Percentiles rank a stretch among this genome's conserved stretches.
Conservation (phyloP, 1,284 basidiomycete species). For the Athelia sp. region DNA sequence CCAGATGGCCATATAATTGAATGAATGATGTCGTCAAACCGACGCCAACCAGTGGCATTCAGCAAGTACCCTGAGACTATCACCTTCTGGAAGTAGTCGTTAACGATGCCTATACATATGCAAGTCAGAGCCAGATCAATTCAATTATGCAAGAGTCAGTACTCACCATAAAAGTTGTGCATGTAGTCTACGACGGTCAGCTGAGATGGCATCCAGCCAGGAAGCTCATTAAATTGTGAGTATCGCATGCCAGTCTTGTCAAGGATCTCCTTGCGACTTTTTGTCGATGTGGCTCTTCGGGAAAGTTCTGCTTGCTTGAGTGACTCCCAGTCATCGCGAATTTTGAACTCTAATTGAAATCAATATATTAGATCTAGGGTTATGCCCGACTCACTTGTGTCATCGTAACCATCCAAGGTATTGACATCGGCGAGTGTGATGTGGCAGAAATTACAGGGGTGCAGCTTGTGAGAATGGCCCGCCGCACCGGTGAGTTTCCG, state of each 20-base stretch:
- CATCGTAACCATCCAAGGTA: conserved; percentile 7
- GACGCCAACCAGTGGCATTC: conserved; percentile 10
- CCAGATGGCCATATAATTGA: conserved; percentile 24
- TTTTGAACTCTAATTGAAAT: not conserved
- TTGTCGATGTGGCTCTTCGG: not conserved
- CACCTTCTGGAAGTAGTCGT: conserved; percentile 15
- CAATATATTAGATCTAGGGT: too few species aligned
- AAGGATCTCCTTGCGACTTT: conserved; percentile 6
- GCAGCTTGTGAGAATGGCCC: conserved; percentile 17
- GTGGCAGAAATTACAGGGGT: conserved; percentile 22
- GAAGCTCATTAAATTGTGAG: conserved; percentile 7
- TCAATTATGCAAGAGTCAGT: not conserved
- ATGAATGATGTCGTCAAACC: conserved; percentile 20
- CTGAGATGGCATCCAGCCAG: conserved; percentile 10
- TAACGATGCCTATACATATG: conserved; percentile 10
- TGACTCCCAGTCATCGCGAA: not conserved
- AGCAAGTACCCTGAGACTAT: conserved; percentile 19
- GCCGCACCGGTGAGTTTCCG: conserved; percentile 19
- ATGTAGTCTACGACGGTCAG: conserved; percentile 13
- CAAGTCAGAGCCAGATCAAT: not conserved
- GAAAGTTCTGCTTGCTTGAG: not conserved
- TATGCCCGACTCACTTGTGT: not conserved
- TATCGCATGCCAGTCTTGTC: conserved; percentile 8
- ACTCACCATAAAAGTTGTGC: conserved; percentile 11
- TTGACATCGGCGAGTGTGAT: conserved; percentile 15